Evolutionary conservation across 1,284 basidiomycete genomes (phyloP), one percentile per base, ranked within the genome.

Genomic region (Ganoderma lingzhi): DNA sequence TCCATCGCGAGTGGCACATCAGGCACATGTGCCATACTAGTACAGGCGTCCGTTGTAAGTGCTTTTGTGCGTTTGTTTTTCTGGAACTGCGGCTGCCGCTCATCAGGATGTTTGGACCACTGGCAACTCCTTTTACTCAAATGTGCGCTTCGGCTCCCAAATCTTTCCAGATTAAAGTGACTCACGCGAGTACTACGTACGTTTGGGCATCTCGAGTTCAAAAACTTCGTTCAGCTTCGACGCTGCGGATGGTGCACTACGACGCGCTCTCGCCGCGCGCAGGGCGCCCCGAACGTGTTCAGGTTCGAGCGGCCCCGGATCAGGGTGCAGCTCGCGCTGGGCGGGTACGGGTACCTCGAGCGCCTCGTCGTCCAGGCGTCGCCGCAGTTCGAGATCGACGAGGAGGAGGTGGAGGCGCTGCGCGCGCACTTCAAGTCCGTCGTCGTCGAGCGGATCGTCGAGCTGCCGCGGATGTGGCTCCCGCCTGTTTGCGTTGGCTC

Each of bases 331-430:
- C 65, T 67, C 39, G 61, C 41, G 53, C 62, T 61, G 39, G 37
- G 61, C 14, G 61, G 41, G 30, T 63, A 67, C 32, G 53, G 28
- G 6, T 67, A 67, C 30, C 60, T 67, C n/a, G 65, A 63, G 32
- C 23, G 5, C 4, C n/a, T 67, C 4, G 61, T 44, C 8, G n/a
- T 66, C 48, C 65, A 56, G 37, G 61, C 65, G n/a, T 62, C 59
- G 48, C 59, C 65, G 59, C 48, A 23, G 32, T 48, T 66, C 32
- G 14, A 30, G 6, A 48, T 66, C 14, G 48, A 53, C 37, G 65
- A 53, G 23, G 14, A 14, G 17, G 65, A 66, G 17, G n/a, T 66
- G 6, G 65, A 8, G 32, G 44, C 30, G 23, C 35, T 66, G 17
- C 59, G 37, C 3, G 15, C 3, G 30, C 41, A 58, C 41, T 44